Percentiles rank a stretch among this genome's conserved stretches.
phyloP scores from a whole-genome alignment of 495 filamentous ascomycete species.

The Pseudomonodictys pantanalensis region DNA sequence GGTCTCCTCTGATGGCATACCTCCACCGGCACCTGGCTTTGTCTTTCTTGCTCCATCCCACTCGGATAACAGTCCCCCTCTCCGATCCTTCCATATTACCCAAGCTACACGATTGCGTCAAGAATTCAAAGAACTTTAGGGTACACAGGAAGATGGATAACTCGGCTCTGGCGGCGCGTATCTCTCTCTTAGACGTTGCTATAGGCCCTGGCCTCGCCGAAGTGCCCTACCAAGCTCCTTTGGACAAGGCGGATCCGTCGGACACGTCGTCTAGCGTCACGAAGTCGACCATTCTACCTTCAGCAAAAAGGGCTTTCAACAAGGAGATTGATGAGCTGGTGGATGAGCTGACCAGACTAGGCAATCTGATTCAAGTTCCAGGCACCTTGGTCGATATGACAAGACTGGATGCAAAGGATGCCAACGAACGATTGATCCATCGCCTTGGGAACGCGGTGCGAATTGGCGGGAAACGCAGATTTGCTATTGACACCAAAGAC shows the following conservation, averaged over 20 bases:
- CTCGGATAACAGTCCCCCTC: constrained; percentile 42
- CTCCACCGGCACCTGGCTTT: constrained; percentile 72
- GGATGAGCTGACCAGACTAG: constrained; percentile 60
- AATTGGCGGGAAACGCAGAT: constrained; percentile 60
- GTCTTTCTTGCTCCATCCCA: constrained; percentile 57
- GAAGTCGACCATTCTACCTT: constrained; percentile 17
- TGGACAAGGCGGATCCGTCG: constrained; percentile 9
- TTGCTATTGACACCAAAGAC: too few species aligned
- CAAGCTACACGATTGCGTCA: constrained; percentile 16
- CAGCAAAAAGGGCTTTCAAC: constrained; percentile 59
- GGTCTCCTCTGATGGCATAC: constrained; percentile 52
- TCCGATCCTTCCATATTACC: constrained; percentile 44
- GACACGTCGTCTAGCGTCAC: constrained; percentile 5
- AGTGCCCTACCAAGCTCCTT: constrained; percentile 9
- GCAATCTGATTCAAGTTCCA: constrained; percentile 67
- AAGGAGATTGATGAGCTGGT: constrained; percentile 64
- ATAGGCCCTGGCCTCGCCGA: constrained; percentile 59
- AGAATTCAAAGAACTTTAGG: constrained; percentile 43
- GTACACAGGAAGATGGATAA: constrained; percentile 62
- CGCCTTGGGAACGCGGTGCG: constrained; percentile 68
- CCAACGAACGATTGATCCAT: constrained; percentile 67
- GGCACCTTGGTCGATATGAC: constrained; percentile 65
- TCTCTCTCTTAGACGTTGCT: constrained; percentile 67
- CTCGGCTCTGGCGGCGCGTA: constrained; percentile 58
- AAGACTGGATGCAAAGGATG: constrained; percentile 69